These are phyloP conservation scores for Volutella citrinella DNA, from an alignment of 2,329 filamentous ascomycete genomes.

Conservation along the genomic window DNA sequence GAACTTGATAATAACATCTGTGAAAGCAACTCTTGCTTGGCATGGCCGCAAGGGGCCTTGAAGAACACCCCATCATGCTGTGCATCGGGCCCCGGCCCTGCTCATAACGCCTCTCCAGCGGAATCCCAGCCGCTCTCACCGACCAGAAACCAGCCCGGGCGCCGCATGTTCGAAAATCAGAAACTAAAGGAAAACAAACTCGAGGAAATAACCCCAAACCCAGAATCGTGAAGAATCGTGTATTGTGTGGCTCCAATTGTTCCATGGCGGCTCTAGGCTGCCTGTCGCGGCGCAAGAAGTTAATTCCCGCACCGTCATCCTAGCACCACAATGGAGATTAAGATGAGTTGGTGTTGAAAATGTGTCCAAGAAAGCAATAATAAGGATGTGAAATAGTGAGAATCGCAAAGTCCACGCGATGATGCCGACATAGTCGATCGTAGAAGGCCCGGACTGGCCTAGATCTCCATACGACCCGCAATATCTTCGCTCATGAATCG, in stretches of 20 bases:
- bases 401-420: constrained; percentile 1
- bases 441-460: constrained; percentile 19
- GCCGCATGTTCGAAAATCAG: constrained; percentile 22
- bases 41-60: no score
- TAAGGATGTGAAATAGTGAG: constrained; percentile 1
- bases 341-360: constrained; percentile 17
- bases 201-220: constrained; percentile 3
- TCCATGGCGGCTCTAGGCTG: neutral
- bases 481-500: constrained; percentile 62
- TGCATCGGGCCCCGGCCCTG: constrained; percentile 10
- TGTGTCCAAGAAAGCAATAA: constrained; percentile 8
- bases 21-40: no score
- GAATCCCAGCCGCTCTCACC: constrained; percentile 37
- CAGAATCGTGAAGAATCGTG: constrained; percentile 6
- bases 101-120: constrained; percentile 24
- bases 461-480: constrained; percentile 61
- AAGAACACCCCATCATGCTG: constrained; percentile 4
- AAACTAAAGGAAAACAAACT: constrained; percentile 10
- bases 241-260: constrained; percentile 8
- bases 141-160: constrained; percentile 31
- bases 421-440: constrained; percentile 3
- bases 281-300: neutral
- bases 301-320: neutral
- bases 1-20: no score
- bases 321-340: constrained; percentile 8